These are phyloP conservation scores for Fomitiporia mediterranea DNA, from an alignment of 1,284 basidiomycete genomes.

Conservation along the genomic window DNA sequence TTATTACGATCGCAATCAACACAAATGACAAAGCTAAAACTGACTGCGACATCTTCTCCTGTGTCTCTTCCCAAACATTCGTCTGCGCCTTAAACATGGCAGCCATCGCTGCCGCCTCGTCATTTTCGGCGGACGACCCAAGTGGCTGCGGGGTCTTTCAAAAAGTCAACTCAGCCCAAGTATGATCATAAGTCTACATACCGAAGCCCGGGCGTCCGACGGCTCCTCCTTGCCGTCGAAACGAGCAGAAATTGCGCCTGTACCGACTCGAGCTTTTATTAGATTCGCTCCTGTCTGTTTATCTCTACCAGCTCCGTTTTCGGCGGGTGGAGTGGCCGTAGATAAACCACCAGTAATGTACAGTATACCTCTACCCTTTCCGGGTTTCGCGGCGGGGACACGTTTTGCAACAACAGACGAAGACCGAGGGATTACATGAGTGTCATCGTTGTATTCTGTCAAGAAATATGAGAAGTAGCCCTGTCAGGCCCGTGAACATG, in stretches of 20 bases:
- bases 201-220: slow-evolving; percentile 30
- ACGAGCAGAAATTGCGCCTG: slow-evolving; percentile 77
- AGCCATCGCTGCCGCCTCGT: slow-evolving; percentile 85
- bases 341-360: slow-evolving; percentile 67
- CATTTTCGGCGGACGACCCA: slow-evolving; percentile 50
- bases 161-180: not conserved
- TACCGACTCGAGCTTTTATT: slow-evolving; percentile 41
- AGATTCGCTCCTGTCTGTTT: slow-evolving; percentile 25
- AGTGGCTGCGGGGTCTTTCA: slow-evolving; percentile 28
- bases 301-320: slow-evolving; percentile 21
- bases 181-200: slow-evolving; percentile 24
- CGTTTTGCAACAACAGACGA: slow-evolving; percentile 93
- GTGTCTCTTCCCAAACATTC: slow-evolving; percentile 93
- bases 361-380: slow-evolving; percentile 89
- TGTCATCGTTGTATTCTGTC: slow-evolving; percentile 90
- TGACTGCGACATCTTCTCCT: slow-evolving; percentile 96
- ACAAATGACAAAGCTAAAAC: slow-evolving; percentile 39
- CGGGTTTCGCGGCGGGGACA: slow-evolving; percentile 77
- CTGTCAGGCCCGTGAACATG: not conserved
- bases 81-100: slow-evolving; percentile 93
- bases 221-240: slow-evolving; percentile 77
- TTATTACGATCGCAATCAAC: slow-evolving; percentile 58
- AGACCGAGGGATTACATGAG: slow-evolving; percentile 87
- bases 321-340: slow-evolving; percentile 30
- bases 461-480: not conserved